Percentiles rank a stretch among this genome's conserved stretches.
Conservation (phyloP, 2,329 filamentous ascomycete species). For the Exophiala sp. region DNA sequence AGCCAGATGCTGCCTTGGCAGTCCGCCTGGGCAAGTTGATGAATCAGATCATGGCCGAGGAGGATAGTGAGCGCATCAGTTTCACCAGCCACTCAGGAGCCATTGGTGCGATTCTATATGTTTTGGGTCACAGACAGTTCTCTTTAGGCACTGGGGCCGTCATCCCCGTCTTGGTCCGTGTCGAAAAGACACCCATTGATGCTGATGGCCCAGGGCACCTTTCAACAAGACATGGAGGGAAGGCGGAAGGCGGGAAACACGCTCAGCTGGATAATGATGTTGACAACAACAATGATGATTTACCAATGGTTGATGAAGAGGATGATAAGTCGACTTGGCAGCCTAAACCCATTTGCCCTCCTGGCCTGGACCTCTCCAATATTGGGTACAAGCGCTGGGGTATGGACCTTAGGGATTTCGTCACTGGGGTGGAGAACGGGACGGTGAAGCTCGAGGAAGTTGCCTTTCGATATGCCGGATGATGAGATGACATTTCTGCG, state of each 20-base stretch:
- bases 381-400: slow-evolving; percentile 16
- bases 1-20: slow-evolving; percentile 46
- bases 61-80: slow-evolving; percentile 46
- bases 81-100: slow-evolving; percentile 56
- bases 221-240: slow-evolving; percentile 13
- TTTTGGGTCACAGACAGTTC: slow-evolving; percentile 45
- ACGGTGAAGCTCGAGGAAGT: slow-evolving; percentile 15
- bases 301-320: neutral
- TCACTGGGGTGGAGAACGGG: slow-evolving; percentile 17
- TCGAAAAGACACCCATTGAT: slow-evolving; percentile 26
- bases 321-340: slow-evolving; percentile 17
- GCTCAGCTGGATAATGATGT: neutral
- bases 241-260: slow-evolving; percentile 15
- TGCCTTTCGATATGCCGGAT: slow-evolving; percentile 7
- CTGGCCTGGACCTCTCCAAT: slow-evolving; percentile 16
- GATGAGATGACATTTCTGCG: neutral
- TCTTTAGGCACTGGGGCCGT: slow-evolving; percentile 46
- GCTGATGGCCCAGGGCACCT: neutral
- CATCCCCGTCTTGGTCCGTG: slow-evolving; percentile 49
- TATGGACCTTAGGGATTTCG: slow-evolving; percentile 17
- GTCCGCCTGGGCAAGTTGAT: slow-evolving; percentile 43
- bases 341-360: slow-evolving; percentile 17
- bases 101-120: slow-evolving; percentile 50
- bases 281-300: neutral
- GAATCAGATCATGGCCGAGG: slow-evolving; percentile 49